These are phyloP conservation scores for Venturia effusa DNA, from an alignment of 2,329 filamentous ascomycete genomes.

Conservation along the genomic window DNA sequence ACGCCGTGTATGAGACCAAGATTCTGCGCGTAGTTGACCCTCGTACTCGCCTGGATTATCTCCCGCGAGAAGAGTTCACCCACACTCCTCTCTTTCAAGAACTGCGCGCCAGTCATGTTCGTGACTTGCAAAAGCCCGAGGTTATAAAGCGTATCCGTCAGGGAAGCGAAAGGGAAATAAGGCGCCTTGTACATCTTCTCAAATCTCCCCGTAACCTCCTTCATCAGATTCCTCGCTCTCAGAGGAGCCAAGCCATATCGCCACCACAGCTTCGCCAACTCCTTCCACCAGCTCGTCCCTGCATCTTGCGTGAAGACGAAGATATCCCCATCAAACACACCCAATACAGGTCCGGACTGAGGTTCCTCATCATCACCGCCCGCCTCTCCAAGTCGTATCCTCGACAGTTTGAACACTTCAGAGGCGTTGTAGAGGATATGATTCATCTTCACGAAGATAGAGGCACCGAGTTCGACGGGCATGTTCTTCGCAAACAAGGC, in stretches of 20 bases:
- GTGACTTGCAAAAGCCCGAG: slow-evolving; percentile 58
- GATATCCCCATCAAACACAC: slow-evolving; percentile 71
- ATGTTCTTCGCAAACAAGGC: slow-evolving; percentile 31
- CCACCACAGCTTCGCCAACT: slow-evolving; percentile 68
- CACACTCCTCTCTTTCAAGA: slow-evolving; percentile 58
- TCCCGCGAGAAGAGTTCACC: slow-evolving; percentile 59
- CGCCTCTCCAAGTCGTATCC: slow-evolving; percentile 29
- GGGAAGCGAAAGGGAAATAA: slow-evolving; percentile 70
- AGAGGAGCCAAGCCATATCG: slow-evolving; percentile 74
- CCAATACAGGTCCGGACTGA: slow-evolving; percentile 39
- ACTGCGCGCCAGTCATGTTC: slow-evolving; percentile 61
- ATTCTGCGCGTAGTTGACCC: slow-evolving; percentile 93
- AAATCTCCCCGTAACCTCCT: slow-evolving; percentile 60
- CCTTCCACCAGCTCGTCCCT: slow-evolving; percentile 62
- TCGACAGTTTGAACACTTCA: slow-evolving; percentile 55
- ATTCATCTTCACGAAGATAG: slow-evolving; percentile 83
- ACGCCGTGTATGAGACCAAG: slow-evolving; percentile 76
- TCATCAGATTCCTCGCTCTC: slow-evolving; percentile 61
- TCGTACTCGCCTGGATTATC: slow-evolving; percentile 78
- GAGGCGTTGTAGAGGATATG: slow-evolving; percentile 68
- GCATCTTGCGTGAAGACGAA: slow-evolving; percentile 51
- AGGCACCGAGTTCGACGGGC: slow-evolving; percentile 78
- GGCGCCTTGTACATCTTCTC: slow-evolving; percentile 70
- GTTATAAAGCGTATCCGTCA: slow-evolving; percentile 57
- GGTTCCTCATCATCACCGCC: slow-evolving; percentile 10